Conservation (phyloP, 495 filamentous ascomycete genomes). For the Filosporella fistucella region DNA sequence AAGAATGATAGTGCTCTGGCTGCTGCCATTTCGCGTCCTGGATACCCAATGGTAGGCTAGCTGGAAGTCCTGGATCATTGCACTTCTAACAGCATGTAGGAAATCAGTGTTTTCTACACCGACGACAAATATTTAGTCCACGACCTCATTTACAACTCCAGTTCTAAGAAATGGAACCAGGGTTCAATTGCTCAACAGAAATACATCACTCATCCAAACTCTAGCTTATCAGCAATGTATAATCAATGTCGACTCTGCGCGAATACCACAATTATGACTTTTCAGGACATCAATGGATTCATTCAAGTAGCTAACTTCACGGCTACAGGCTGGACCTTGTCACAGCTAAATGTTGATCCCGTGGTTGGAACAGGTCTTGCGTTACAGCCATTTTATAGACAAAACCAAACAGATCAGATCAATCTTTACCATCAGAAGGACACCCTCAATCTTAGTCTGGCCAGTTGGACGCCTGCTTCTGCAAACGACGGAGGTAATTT, state of each 20-base stretch:
- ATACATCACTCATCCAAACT: slow-evolving; percentile 16
- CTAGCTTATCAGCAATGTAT: slow-evolving; percentile 23
- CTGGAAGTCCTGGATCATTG: not conserved
- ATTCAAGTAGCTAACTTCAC: slow-evolving; percentile 25
- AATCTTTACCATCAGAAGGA: slow-evolving; percentile 21
- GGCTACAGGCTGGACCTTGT: slow-evolving; percentile 18
- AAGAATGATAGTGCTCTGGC: slow-evolving; percentile 24
- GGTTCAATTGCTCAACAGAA: slow-evolving; percentile 15
- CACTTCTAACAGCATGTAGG: slow-evolving; percentile 8
- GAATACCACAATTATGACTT: slow-evolving; percentile 22
- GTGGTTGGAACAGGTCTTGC: slow-evolving; percentile 19
- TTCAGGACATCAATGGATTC: slow-evolving; percentile 22
- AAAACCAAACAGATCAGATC: slow-evolving; percentile 11
- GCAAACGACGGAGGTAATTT: slow-evolving; percentile 5
- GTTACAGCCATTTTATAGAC: slow-evolving; percentile 18
- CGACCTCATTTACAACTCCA: slow-evolving; percentile 17
- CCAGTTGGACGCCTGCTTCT: slow-evolving; percentile 8
- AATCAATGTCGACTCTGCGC: slow-evolving; percentile 21
- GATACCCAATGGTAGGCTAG: slow-evolving; percentile 12
- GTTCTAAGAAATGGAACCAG: slow-evolving; percentile 10
- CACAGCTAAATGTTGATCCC: slow-evolving; percentile 20
- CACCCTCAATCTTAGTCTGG: slow-evolving; percentile 14
- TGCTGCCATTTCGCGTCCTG: slow-evolving; percentile 23
- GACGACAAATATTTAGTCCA: slow-evolving; percentile 21
- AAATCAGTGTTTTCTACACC: slow-evolving; percentile 24